phyloP scores from a whole-genome alignment of 2,329 filamentous ascomycete species.

The Pseudogymnoascus sp. region DNA sequence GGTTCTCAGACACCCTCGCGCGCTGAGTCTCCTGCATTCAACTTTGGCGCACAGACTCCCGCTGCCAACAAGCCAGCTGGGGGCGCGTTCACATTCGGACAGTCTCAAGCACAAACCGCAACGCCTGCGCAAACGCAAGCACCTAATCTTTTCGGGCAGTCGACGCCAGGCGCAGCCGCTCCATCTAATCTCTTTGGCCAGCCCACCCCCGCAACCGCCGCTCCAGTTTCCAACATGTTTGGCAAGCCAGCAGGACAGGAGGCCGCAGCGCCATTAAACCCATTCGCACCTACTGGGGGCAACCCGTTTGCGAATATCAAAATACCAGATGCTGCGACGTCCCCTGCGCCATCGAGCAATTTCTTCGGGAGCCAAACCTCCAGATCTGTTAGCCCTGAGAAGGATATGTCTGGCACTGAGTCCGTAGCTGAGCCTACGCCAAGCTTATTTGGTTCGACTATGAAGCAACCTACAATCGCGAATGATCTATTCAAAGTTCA shows the following conservation, averaged over 20 bases:
- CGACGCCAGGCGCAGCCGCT: background rate
- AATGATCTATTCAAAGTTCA: background rate
- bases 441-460: background rate
- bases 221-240: slow-evolving; percentile 5
- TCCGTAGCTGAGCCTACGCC: background rate
- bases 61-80: slow-evolving; percentile 1
- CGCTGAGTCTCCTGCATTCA: background rate
- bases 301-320: background rate
- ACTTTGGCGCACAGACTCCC: background rate
- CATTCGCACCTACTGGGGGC: background rate
- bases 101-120: background rate
- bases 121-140: slow-evolving; percentile 2
- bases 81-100: background rate
- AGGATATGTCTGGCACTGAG: background rate
- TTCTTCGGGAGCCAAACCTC: background rate
- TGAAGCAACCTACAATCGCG: background rate
- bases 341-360: slow-evolving; percentile 2
- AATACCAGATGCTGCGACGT: background rate
- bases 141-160: background rate
- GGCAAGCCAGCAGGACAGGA: slow-evolving; percentile 1
- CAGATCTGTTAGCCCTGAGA: slow-evolving; percentile 8
- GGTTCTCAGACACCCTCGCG: background rate
- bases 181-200: background rate
- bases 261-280: background rate
- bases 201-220: background rate